Evolutionary conservation across 306 rosid genomes (phyloP).

Genomic region (Ziziphus jujuba): DNA sequence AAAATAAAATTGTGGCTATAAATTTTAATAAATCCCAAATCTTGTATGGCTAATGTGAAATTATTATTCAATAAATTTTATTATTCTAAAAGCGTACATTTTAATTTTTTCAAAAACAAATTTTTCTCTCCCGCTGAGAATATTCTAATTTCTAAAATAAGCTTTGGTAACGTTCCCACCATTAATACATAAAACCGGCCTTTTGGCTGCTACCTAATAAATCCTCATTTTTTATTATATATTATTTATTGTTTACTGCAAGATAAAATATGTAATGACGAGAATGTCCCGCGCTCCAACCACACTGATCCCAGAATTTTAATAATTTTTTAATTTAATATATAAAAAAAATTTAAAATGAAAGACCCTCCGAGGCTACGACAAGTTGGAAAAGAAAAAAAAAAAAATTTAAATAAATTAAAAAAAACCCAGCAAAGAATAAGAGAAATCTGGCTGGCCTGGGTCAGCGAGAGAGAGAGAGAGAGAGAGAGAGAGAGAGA

Average conservation of each 20-base stretch:
- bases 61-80: no score
- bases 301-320: not conserved
- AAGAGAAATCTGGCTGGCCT: constrained; percentile 15
- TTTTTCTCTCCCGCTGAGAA: no score
- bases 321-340: not conserved
- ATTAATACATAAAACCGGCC: not conserved
- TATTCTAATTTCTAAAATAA: no score
- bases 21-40: no score
- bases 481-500: no score
- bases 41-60: no score
- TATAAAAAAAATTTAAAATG: not conserved
- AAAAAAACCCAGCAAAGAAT: constrained; percentile 17
- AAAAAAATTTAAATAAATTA: not conserved
- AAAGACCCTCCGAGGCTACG: not conserved
- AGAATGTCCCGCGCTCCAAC: not conserved
- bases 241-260: not conserved
- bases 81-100: no score
- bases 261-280: constrained; percentile 14
- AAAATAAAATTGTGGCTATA: no score
- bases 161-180: no score
- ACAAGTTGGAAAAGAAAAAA: not conserved
- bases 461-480: no score
- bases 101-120: no score
- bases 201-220: constrained; percentile 22
- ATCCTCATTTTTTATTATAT: not conserved